Conservation (phyloP, 2,329 filamentous ascomycete genomes). For the Zymoseptoria crescenta region DNA sequence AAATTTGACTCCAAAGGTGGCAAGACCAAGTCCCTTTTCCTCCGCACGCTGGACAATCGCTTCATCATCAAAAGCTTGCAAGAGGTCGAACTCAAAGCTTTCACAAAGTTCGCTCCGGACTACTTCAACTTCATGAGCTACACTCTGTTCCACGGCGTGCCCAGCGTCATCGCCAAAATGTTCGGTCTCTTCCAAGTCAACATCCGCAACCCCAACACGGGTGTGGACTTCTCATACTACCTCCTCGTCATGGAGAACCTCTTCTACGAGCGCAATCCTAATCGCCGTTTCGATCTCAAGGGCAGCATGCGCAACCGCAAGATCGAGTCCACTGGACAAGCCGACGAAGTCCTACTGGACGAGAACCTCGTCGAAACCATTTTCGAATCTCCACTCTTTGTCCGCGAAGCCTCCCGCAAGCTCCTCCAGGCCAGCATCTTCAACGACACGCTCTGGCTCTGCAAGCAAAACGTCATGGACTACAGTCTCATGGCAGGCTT, state of each 20-base stretch:
- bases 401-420: slow-evolving; percentile 92
- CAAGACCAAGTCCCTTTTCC: slow-evolving; percentile 93
- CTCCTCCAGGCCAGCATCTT: slow-evolving; percentile 84
- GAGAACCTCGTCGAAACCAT: slow-evolving; percentile 99
- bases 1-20: slow-evolving; percentile 98
- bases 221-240: slow-evolving; percentile 89
- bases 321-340: slow-evolving; percentile 89
- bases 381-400: slow-evolving; percentile 91
- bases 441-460: slow-evolving; percentile 95
- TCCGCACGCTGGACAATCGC: slow-evolving; percentile 92
- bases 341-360: slow-evolving; percentile 91
- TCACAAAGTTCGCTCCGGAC: slow-evolving; percentile 88
- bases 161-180: slow-evolving; percentile 98
- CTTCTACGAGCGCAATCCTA: slow-evolving; percentile 89
- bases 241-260: slow-evolving; percentile 94
- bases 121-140: slow-evolving; percentile 98
- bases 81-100: slow-evolving; percentile 84
- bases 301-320: slow-evolving; percentile 98
- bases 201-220: slow-evolving; percentile 88
- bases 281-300: slow-evolving; percentile 79
- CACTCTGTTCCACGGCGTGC: slow-evolving; percentile 83
- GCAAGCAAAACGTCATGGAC: slow-evolving; percentile 96
- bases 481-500: slow-evolving; percentile 98
- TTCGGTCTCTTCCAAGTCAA: slow-evolving; percentile 95
- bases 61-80: slow-evolving; percentile 89